These are phyloP conservation scores for Yarrowia deformans DNA, from an alignment of 805 yeast genomes.

Conservation along the genomic window DNA sequence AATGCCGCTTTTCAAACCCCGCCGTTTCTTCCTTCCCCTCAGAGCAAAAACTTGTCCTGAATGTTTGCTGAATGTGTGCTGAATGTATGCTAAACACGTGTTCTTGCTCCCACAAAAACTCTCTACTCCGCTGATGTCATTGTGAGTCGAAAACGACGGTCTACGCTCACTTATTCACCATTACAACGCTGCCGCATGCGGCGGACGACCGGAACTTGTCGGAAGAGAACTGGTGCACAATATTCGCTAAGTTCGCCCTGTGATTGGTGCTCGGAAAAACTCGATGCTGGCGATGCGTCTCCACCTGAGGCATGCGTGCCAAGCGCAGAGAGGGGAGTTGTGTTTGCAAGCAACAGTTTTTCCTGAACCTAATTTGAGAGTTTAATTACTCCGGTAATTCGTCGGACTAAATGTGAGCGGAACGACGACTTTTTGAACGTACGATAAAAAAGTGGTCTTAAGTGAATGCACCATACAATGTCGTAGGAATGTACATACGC, in stretches of 20 bases:
- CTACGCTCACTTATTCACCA: no score
- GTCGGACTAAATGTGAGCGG: neutral
- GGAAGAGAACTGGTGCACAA: neutral
- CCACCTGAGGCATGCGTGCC: constrained; percentile 14
- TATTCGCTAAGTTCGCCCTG: neutral
- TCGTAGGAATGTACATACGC: no score
- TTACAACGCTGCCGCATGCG: neutral
- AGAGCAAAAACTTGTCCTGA: no score
- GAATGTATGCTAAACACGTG: no score
- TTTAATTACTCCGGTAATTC: constrained; percentile 30
- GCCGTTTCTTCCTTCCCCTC: no score
- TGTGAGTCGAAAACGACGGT: no score
- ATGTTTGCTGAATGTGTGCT: no score
- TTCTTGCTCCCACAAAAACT: no score
- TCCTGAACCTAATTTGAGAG: constrained; percentile 17
- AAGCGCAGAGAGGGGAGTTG: constrained; percentile 26
- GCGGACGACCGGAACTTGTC: constrained; percentile 14
- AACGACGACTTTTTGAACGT: neutral
- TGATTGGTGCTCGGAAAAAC: constrained; percentile 25
- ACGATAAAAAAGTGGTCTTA: no score
- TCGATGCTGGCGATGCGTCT: constrained; percentile 1
- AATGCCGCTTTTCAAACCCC: no score
- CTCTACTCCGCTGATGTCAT: no score
- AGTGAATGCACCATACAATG: no score
- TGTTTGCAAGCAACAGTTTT: constrained; percentile 35